Conservation (phyloP, 179 eudicot species). For the Vitellaria paradoxa region DNA sequence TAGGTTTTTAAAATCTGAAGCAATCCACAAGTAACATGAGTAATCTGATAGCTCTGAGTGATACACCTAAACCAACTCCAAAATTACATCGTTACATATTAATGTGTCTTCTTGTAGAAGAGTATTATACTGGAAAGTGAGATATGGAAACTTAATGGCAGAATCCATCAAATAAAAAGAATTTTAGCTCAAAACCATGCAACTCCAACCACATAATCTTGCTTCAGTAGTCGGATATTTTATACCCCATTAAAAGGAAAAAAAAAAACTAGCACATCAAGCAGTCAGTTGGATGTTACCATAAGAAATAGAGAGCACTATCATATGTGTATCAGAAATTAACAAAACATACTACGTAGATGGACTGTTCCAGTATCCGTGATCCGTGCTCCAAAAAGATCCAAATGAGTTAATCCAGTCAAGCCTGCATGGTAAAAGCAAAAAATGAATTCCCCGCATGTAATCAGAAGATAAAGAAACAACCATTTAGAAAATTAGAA, state of each 20-base stretch:
- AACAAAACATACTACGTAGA: conserved; percentile 42
- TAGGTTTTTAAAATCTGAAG: conserved; percentile 62
- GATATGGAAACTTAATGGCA: neutral
- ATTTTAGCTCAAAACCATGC: neutral
- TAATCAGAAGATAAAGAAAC: neutral
- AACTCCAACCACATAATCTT: neutral
- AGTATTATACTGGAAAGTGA: neutral
- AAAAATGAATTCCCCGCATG: neutral
- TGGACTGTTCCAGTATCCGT: conserved; percentile 78
- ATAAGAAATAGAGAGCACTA: neutral
- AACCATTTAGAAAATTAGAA: neutral
- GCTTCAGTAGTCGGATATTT: neutral
- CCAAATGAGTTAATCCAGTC: conserved; percentile 84
- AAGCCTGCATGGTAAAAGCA: conserved; percentile 50
- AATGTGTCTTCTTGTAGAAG: neutral
- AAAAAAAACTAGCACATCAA: conserved; percentile 1
- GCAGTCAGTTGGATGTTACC: neutral
- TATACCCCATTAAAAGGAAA: neutral
- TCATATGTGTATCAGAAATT: neutral
- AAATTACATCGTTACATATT: neutral
- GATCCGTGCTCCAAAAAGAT: conserved; percentile 94
- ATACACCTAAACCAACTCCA: neutral
- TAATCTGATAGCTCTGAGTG: neutral
- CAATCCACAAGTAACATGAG: conserved; percentile 9
- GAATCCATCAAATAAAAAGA: neutral